These are phyloP conservation scores for Avena insularis DNA, from an alignment of 176 grass and related monocot genomes.

Conservation along the genomic window DNA sequence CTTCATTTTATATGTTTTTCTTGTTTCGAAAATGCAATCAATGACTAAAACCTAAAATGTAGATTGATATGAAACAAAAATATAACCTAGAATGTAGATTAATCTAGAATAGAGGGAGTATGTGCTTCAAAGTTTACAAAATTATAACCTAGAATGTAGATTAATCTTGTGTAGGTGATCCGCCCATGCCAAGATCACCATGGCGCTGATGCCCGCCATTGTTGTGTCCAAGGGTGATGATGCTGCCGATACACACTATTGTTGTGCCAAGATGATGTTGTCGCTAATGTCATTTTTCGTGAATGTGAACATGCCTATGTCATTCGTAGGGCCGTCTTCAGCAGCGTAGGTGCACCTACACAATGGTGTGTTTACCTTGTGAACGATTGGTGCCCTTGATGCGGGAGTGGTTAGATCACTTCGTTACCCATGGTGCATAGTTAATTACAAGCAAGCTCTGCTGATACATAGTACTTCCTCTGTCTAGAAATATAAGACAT, in stretches of 20 bases:
- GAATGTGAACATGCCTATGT: constrained; percentile 17
- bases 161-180: not conserved
- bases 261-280: not conserved
- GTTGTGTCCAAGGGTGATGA: not conserved
- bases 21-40: too few relatives aligned
- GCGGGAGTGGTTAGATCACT: not conserved
- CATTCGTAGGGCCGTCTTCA: constrained; percentile 26
- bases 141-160: too few relatives aligned
- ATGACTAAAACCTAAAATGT: too few relatives aligned
- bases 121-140: too few relatives aligned
- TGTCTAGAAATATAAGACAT: too few relatives aligned
- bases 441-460: not conserved
- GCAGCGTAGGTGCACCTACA: not conserved
- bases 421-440: too few relatives aligned
- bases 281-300: constrained; percentile 32
- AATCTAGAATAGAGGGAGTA: too few relatives aligned
- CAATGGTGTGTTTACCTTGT: not conserved
- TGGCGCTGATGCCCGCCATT: not conserved
- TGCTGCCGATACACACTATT: constrained; percentile 10
- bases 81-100: too few relatives aligned
- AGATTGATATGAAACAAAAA: too few relatives aligned
- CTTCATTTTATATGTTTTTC: too few relatives aligned
- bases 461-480: too few relatives aligned
- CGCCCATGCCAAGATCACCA: not conserved
- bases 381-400: not conserved